These are phyloP conservation scores for Talaromyces sp. DNA, from an alignment of 2,329 filamentous ascomycete genomes.

Conservation along the genomic window DNA sequence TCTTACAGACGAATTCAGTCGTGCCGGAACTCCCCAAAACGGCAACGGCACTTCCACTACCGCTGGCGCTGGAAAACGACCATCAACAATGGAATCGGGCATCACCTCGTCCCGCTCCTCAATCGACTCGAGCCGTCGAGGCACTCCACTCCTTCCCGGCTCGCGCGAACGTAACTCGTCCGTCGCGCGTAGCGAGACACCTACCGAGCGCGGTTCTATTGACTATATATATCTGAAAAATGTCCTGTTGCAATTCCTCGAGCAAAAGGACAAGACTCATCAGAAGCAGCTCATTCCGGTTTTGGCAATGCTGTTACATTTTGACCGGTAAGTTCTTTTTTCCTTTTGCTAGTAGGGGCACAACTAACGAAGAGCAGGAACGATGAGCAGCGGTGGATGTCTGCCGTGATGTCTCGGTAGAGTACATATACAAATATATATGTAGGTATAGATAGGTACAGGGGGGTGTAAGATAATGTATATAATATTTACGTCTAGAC, in stretches of 20 bases:
- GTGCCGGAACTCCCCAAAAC: constrained; percentile 44
- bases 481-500: background rate
- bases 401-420: constrained; percentile 61
- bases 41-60: constrained; percentile 27
- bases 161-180: constrained; percentile 34
- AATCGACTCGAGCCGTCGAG: constrained; percentile 51
- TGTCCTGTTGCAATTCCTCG: constrained; percentile 63
- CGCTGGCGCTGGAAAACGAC: constrained; percentile 25
- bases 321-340: constrained; percentile 53
- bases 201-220: constrained; percentile 35
- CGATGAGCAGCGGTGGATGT: constrained; percentile 85
- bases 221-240: constrained; percentile 66
- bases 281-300: constrained; percentile 66
- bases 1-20: constrained; percentile 56
- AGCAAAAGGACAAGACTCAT: constrained; percentile 65
- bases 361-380: constrained; percentile 43
- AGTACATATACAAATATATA: background rate
- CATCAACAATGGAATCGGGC: constrained; percentile 40
- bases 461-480: background rate
- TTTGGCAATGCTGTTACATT: constrained; percentile 63
- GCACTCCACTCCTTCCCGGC: constrained; percentile 47
- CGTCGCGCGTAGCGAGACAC: constrained; percentile 36
- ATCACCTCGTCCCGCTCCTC: constrained; percentile 57
- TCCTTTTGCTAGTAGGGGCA: background rate
- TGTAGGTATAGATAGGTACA: background rate